Base-by-base conservation (phyloP, 306 rosid species). In the Aeschynomene evenia region DNA sequence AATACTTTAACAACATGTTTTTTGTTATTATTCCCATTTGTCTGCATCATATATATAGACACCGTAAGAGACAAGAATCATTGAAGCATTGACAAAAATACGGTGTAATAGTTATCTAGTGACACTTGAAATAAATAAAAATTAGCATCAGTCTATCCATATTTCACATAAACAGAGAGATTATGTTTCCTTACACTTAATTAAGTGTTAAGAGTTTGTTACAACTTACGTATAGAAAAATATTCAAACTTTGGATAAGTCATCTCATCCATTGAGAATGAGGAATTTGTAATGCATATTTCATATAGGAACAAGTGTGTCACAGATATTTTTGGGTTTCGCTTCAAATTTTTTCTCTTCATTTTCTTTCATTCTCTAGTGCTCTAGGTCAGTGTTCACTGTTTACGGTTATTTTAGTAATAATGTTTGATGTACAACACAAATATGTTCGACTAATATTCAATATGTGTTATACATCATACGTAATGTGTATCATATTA, bases 11-110 rank as follows among this genome's bases (percentile, higher is more conserved):
- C n/a, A 42, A 58, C 51, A 3, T 3, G 6, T 28, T 60, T 52
- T 31, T 37, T 52, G 60, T 60, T 49, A 54, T 21, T 2, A 42
- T 36, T 57, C 4, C 29, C 66, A 22, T 24, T 66, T 52, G 79
- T 73, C 63, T 34, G 45, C 65, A 51, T 60, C 61, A 37, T 21
- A 31, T 8, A 31, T 8, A 21, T 5, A 26, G 57, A 72, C n/a
- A 6, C 53, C 18, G 46, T 22, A 48, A 67, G 9, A 12, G 45
- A 54, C 34, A 62, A 61, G 76, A 62, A 53, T 68, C 43, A 36
- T 10, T 49, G 63, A 33, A 66, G 10, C 60, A 15, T 65, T 45
- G 56, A 53, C 67, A 16, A 37, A 39, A 57, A 36, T 65, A 39
- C 24, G 15, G 13, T 28, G 51, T n/a, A 37, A 1, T 16, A 50